Percentiles rank a stretch among this genome's conserved stretches.
These are phyloP conservation scores for Eugenia klotzschiana DNA, from an alignment of 441 rosid species.

Conservation along the genomic window DNA sequence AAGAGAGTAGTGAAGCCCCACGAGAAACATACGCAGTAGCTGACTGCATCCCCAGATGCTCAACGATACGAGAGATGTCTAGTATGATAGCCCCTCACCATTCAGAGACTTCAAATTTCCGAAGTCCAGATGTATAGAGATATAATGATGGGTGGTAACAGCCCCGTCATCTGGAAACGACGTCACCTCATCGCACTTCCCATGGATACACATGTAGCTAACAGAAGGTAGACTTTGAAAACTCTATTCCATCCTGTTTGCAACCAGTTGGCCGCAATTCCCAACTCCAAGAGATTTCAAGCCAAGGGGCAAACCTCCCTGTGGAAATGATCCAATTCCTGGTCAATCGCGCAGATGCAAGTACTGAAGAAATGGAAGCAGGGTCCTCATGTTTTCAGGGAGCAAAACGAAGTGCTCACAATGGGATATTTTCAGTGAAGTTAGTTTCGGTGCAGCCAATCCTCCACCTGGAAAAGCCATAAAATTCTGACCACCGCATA, in stretches of 20 bases:
- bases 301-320: constrained; percentile 18
- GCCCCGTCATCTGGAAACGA: constrained; percentile 23
- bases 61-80: constrained; percentile 10
- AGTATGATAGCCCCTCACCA: constrained; percentile 15
- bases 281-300: constrained; percentile 8
- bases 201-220: constrained; percentile 8
- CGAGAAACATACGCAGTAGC: constrained; percentile 14
- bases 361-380: constrained; percentile 1
- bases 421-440: not conserved
- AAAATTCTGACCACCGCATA: no score
- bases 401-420: not conserved
- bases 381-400: not conserved
- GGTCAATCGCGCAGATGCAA: constrained; percentile 14
- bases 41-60: constrained; percentile 17
- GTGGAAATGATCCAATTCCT: constrained; percentile 13
- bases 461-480: no score
- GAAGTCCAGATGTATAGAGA: constrained; percentile 11
- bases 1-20: constrained; percentile 21
- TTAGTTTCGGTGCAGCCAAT: no score
- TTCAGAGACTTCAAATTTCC: constrained; percentile 11
- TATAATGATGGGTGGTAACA: constrained; percentile 15
- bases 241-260: constrained; percentile 8
- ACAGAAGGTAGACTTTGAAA: constrained; percentile 11
- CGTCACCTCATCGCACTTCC: constrained; percentile 5
- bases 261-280: constrained; percentile 11